Evolutionary conservation across 2,329 filamentous ascomycete genomes (phyloP).

Genomic region (Neospermospora avenae): DNA sequence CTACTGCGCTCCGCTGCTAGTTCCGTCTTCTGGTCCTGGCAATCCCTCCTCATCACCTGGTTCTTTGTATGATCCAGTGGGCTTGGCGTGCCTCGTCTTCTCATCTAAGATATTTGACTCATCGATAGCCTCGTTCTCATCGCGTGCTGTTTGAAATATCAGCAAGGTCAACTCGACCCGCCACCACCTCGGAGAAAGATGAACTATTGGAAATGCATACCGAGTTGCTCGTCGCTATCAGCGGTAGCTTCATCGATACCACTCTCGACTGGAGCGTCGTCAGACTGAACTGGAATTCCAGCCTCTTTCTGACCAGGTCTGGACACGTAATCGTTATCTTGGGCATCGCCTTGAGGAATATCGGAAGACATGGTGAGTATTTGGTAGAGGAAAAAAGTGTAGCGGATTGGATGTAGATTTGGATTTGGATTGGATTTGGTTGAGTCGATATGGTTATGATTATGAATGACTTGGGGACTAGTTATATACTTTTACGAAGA

Average conservation of each 20-base stretch:
- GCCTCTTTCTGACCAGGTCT: slow-evolving; percentile 31
- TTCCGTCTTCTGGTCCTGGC: slow-evolving; percentile 20
- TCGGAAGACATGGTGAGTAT: slow-evolving; percentile 2
- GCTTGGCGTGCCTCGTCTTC: slow-evolving; percentile 31
- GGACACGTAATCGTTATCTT: slow-evolving; percentile 37
- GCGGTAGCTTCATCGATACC: slow-evolving; percentile 32
- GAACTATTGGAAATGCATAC: slow-evolving; percentile 22
- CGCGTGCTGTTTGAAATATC: slow-evolving; percentile 23
- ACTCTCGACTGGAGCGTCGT: slow-evolving; percentile 36
- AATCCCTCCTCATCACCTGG: slow-evolving; percentile 32
- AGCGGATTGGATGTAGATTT: too few species aligned
- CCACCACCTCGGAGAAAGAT: neutral
- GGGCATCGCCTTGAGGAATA: slow-evolving; percentile 24
- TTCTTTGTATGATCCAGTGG: slow-evolving; percentile 28
- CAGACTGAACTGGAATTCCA: slow-evolving; percentile 36
- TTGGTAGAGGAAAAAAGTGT: too few species aligned
- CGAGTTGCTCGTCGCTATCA: slow-evolving; percentile 38
- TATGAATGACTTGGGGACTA: neutral
- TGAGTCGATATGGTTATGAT: neutral
- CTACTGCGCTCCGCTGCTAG: slow-evolving; percentile 2
- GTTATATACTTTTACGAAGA: neutral
- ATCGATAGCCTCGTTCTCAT: slow-evolving; percentile 37
- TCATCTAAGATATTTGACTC: slow-evolving; percentile 33
- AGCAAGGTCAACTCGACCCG: neutral
- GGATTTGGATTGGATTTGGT: neutral